Conservation (phyloP, 495 filamentous ascomycete genomes). For the Xylaria castorea region DNA sequence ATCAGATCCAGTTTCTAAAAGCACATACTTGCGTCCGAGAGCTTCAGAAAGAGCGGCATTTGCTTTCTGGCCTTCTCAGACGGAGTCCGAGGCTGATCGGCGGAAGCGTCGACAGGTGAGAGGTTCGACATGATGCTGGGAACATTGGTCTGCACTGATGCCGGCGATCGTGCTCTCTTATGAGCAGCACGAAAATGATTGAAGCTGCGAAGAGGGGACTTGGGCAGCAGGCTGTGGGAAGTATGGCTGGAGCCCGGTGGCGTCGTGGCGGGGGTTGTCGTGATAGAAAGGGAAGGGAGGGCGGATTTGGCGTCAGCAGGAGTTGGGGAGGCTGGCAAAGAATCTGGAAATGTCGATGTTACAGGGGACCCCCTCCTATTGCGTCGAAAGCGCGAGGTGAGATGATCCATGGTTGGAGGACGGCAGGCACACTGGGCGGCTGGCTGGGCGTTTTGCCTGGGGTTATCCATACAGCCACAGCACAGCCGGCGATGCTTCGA, state of each 20-base stretch:
- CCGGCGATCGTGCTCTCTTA: slow-evolving; percentile 53
- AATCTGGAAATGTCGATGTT: neutral
- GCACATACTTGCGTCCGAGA: slow-evolving; percentile 41
- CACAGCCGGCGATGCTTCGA: neutral
- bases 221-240: slow-evolving; percentile 20
- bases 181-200: slow-evolving; percentile 34
- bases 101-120: slow-evolving; percentile 28
- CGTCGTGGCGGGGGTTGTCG: slow-evolving; percentile 21
- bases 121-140: slow-evolving; percentile 37
- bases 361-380: slow-evolving; percentile 26
- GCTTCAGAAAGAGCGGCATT: slow-evolving; percentile 55
- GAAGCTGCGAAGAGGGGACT: slow-evolving; percentile 37
- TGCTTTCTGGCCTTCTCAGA: slow-evolving; percentile 32
- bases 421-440: neutral
- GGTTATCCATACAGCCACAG: neutral
- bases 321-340: slow-evolving; percentile 6
- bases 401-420: slow-evolving; percentile 33
- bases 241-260: slow-evolving; percentile 15
- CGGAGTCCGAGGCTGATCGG: slow-evolving; percentile 39
- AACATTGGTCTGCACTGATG: slow-evolving; percentile 40
- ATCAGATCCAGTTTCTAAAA: slow-evolving; percentile 14
- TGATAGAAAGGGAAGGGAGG: slow-evolving; percentile 35
- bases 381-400: slow-evolving; percentile 40
- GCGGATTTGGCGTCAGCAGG: slow-evolving; percentile 12
- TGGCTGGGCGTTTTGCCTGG: neutral